Evolutionary conservation across 78 protist genomes (phyloP).

Genomic region (Ministeria vibrans): DNA sequence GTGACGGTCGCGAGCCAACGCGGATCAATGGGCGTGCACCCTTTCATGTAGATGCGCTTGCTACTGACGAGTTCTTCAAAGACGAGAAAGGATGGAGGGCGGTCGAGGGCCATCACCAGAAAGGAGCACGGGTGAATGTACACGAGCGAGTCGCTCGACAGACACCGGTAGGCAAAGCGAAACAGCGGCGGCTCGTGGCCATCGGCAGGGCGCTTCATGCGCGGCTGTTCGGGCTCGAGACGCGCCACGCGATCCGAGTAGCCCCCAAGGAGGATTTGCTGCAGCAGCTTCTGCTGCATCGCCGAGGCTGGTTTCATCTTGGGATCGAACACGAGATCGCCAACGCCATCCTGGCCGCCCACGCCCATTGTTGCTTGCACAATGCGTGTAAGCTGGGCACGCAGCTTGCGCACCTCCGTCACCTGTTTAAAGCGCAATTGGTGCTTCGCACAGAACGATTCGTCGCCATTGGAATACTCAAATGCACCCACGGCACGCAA

Average conservation of each 20-base stretch:
- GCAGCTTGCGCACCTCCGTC: slow-evolving; percentile 28
- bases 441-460: not conserved
- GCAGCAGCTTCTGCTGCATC: not conserved
- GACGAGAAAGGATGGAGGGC: not conserved
- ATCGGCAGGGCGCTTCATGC: slow-evolving; percentile 5
- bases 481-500: slow-evolving; percentile 31
- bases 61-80: not conserved
- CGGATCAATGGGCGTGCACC: not conserved
- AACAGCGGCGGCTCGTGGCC: not conserved
- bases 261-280: slow-evolving; percentile 14
- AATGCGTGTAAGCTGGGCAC: slow-evolving; percentile 20
- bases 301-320: not conserved
- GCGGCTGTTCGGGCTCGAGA: slow-evolving; percentile 9
- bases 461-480: not conserved
- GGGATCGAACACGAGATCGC: not conserved
- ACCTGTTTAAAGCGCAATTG: slow-evolving; percentile 18
- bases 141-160: not conserved
- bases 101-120: not conserved
- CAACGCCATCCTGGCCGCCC: not conserved
- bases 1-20: slow-evolving; percentile 19
- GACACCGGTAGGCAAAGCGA: not conserved
- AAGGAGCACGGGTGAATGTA: slow-evolving; percentile 16
- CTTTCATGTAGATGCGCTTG: not conserved
- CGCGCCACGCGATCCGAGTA: slow-evolving; percentile 33
- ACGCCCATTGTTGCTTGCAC: not conserved